phyloP scores from a whole-genome alignment of 1,139 yeast genomes.

The Suhomyces yuchorum region DNA sequence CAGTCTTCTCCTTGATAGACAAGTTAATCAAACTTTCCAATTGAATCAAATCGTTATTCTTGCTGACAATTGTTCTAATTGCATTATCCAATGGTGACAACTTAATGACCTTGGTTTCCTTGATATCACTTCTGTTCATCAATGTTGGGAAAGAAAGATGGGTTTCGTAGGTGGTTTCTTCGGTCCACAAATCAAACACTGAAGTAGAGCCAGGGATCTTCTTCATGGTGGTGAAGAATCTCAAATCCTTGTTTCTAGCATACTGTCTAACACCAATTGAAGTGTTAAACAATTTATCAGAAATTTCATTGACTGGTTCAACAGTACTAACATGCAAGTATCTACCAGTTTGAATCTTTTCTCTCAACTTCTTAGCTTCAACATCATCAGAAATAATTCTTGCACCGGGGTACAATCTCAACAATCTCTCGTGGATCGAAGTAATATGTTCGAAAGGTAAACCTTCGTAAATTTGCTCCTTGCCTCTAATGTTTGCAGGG shows the following conservation, averaged over 20 bases:
- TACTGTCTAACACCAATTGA: slow-evolving; percentile 67
- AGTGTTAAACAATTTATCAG: slow-evolving; percentile 48
- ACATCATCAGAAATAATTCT: slow-evolving; percentile 66
- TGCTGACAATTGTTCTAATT: slow-evolving; percentile 61
- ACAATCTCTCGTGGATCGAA: slow-evolving; percentile 75
- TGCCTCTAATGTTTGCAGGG: slow-evolving; percentile 74
- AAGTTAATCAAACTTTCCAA: slow-evolving; percentile 64
- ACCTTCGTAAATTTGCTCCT: slow-evolving; percentile 82
- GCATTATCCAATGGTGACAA: slow-evolving; percentile 90
- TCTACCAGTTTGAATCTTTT: slow-evolving; percentile 66
- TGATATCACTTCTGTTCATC: slow-evolving; percentile 81
- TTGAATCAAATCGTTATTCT: slow-evolving; percentile 72
- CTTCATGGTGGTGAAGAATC: slow-evolving; percentile 67
- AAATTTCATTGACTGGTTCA: slow-evolving; percentile 62
- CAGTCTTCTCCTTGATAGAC: slow-evolving; percentile 57
- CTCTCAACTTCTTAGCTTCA: slow-evolving; percentile 55
- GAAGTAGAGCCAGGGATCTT: slow-evolving; percentile 76
- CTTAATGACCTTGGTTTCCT: slow-evolving; percentile 50
- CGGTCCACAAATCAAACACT: slow-evolving; percentile 83
- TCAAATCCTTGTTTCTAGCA: slow-evolving; percentile 70
- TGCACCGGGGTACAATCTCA: slow-evolving; percentile 81
- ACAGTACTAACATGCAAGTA: slow-evolving; percentile 73
- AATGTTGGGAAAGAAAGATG: slow-evolving; percentile 81
- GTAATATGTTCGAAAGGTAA: slow-evolving; percentile 86
- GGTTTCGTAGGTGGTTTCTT: slow-evolving; percentile 80